These are phyloP conservation scores for Hippophae rhamnoides DNA, from an alignment of 306 rosid species.

Conservation along the genomic window DNA sequence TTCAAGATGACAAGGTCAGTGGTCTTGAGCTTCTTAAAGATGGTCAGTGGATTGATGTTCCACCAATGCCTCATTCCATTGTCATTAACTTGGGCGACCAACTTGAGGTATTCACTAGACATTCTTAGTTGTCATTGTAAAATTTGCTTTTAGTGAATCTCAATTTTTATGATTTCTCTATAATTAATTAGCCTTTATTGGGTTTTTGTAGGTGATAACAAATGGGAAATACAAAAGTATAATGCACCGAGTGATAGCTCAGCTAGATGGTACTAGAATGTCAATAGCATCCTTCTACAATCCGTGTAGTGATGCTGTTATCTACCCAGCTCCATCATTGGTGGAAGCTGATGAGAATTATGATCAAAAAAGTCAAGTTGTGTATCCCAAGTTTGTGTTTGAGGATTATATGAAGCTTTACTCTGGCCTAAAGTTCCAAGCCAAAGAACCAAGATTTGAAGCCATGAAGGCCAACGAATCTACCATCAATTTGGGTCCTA, in stretches of 20 bases:
- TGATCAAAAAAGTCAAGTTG: constrained; percentile 16
- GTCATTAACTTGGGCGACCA: constrained; percentile 27
- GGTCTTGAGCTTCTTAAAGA: constrained; percentile 94
- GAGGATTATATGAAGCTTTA: constrained; percentile 96
- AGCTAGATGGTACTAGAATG: constrained; percentile 72
- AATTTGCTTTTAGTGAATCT: background rate
- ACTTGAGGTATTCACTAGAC: constrained; percentile 86
- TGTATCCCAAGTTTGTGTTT: constrained; percentile 82
- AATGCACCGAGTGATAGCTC: constrained; percentile 70
- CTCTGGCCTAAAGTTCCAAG: constrained; percentile 78
- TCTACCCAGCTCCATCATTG: constrained; percentile 69
- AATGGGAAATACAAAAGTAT: constrained; percentile 93
- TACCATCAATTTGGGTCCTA: constrained; percentile 31
- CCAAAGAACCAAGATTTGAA: constrained; percentile 91
- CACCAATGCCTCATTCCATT: constrained; percentile 93
- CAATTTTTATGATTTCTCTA: background rate
- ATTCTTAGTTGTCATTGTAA: constrained; percentile 20
- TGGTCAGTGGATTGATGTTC: constrained; percentile 81
- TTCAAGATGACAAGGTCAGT: constrained; percentile 93
- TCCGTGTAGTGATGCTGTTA: constrained; percentile 77
- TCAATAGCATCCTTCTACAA: constrained; percentile 92
- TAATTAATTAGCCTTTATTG: background rate
- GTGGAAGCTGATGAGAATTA: constrained; percentile 38
- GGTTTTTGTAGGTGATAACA: constrained; percentile 47
- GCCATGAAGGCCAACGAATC: constrained; percentile 67